Evolutionary conservation across 768 basidiomycete genomes (phyloP).

Genomic region (Steccherinum ochraceum): DNA sequence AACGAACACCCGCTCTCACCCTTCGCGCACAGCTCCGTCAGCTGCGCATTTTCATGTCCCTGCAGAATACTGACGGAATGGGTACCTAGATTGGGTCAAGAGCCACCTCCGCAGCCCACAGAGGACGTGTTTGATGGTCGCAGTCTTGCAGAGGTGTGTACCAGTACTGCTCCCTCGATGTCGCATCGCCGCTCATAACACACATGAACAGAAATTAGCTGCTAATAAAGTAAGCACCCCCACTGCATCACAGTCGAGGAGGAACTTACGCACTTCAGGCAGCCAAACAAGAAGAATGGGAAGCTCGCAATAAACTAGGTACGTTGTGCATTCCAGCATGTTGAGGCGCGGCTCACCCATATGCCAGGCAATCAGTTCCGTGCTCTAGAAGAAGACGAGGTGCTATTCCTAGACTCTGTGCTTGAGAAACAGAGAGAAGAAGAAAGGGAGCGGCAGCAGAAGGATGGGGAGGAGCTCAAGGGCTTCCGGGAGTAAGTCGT

Average conservation of each 20-base stretch:
- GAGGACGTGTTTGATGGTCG: slow-evolving; percentile 80
- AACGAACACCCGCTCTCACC: neutral
- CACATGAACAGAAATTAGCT: slow-evolving; percentile 66
- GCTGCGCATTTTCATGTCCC: slow-evolving; percentile 5
- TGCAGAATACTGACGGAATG: no score
- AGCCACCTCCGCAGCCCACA: slow-evolving; percentile 68
- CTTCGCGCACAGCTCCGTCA: neutral
- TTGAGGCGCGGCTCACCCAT: slow-evolving; percentile 6
- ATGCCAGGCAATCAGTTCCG: slow-evolving; percentile 80
- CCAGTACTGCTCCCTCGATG: slow-evolving; percentile 1
- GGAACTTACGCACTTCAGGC: slow-evolving; percentile 39
- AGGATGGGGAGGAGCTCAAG: slow-evolving; percentile 75
- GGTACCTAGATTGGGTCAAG: slow-evolving; percentile 72
- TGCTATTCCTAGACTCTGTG: slow-evolving; percentile 82
- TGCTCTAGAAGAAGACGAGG: slow-evolving; percentile 84
- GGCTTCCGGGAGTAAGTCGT: slow-evolving; percentile 70
- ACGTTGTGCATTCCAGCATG: slow-evolving; percentile 1
- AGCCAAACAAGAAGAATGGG: slow-evolving; percentile 92
- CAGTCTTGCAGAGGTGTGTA: slow-evolving; percentile 80
- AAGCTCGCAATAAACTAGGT: slow-evolving; percentile 78
- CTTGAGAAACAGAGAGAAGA: slow-evolving; percentile 70
- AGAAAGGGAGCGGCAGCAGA: slow-evolving; percentile 66
- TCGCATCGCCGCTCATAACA: slow-evolving; percentile 5
- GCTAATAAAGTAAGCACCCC: slow-evolving; percentile 64
- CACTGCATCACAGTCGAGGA: neutral